Conservation (phyloP, 345 rosid genomes). For the Salix suchowensis region DNA sequence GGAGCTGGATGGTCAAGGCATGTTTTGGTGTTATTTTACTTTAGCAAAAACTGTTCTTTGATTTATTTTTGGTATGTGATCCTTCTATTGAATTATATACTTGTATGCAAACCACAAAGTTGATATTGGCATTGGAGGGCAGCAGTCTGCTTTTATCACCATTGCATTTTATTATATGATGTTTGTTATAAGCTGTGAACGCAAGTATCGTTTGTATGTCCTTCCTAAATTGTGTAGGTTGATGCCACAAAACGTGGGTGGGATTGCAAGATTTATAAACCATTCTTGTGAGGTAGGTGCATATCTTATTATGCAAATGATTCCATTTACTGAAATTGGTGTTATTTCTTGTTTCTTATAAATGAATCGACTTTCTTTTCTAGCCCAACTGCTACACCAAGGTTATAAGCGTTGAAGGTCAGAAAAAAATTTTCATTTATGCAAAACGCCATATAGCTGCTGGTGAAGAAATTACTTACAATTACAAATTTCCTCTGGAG, state of each 20-base stretch:
- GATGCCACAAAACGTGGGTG: conserved; percentile 99
- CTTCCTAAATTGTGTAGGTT: conserved; percentile 42
- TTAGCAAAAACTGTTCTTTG: background rate
- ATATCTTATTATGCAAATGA: conserved; percentile 3
- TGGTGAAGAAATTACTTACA: conserved; percentile 95
- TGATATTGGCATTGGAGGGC: background rate
- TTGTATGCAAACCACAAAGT: background rate
- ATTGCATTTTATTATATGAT: background rate
- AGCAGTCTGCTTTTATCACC: background rate
- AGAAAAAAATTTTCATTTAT: conserved; percentile 90
- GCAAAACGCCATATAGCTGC: conserved; percentile 76
- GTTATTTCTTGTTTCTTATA: conserved; percentile 15
- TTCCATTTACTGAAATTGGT: conserved; percentile 13
- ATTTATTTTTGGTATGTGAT: background rate
- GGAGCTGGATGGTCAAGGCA: background rate
- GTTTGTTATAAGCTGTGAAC: background rate
- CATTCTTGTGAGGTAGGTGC: conserved; percentile 91
- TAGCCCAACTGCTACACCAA: conserved; percentile 99
- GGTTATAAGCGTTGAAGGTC: conserved; percentile 87
- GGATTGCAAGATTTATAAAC: conserved; percentile 96
- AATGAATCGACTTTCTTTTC: conserved; percentile 19
- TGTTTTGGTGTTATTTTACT: background rate
- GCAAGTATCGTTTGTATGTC: conserved; percentile 7
- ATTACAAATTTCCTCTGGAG: conserved; percentile 96
- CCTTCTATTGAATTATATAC: background rate